Evolutionary conservation across 345 rosid genomes (phyloP).

Genomic region (Odontarrhena argentea): DNA sequence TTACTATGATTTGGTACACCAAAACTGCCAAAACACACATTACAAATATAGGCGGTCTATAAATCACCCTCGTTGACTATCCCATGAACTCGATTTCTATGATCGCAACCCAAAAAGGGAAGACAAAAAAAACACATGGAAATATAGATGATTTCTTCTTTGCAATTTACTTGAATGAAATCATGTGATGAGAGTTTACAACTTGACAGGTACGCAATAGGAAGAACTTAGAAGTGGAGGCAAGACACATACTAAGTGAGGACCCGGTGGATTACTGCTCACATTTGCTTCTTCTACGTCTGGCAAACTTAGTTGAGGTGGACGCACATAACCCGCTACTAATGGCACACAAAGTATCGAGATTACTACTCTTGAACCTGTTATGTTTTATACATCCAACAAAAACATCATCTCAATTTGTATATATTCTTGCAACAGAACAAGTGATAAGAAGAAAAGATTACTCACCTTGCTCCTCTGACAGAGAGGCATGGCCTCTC

Average conservation of each 20-base stretch:
- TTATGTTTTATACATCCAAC: slow-evolving; percentile 7
- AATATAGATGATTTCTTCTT: neutral
- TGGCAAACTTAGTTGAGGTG: slow-evolving; percentile 77
- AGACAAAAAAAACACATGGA: neutral
- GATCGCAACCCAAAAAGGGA: slow-evolving; percentile 12
- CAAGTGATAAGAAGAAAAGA: slow-evolving; percentile 10
- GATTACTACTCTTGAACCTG: slow-evolving; percentile 60
- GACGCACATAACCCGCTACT: slow-evolving; percentile 85
- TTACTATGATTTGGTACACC: no score
- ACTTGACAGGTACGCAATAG: slow-evolving; percentile 68
- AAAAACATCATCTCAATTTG: slow-evolving; percentile 9
- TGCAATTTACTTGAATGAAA: neutral
- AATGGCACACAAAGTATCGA: slow-evolving; percentile 82
- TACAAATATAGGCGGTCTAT: no score
- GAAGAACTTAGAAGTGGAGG: slow-evolving; percentile 90
- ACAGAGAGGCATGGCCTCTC: slow-evolving; percentile 78
- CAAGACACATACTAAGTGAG: slow-evolving; percentile 86
- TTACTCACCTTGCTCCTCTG: slow-evolving; percentile 63
- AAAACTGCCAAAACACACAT: no score
- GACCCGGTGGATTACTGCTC: slow-evolving; percentile 86
- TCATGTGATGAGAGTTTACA: neutral
- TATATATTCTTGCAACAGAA: slow-evolving; percentile 4
- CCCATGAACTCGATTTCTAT: slow-evolving; percentile 2
- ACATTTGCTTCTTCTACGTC: slow-evolving; percentile 64
- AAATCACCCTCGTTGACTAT: neutral